A percentile compares a stretch with the other conserved stretches of the same genome.
These are phyloP conservation scores for Candida berthetii DNA, from an alignment of 805 yeast species.

Conservation along the genomic window DNA sequence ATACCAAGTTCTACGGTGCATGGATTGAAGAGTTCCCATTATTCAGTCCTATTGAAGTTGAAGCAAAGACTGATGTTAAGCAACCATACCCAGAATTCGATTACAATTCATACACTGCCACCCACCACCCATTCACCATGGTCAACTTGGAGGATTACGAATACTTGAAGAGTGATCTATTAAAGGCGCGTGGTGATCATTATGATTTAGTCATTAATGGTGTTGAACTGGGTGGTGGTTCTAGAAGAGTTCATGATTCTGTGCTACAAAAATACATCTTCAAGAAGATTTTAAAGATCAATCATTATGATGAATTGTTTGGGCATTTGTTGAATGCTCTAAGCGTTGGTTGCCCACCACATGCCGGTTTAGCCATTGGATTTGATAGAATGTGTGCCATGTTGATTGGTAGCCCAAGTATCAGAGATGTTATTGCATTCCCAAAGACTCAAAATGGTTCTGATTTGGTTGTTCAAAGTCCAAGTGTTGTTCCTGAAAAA, in stretches of 20 bases:
- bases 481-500: conserved; percentile 51
- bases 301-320: conserved; percentile 56
- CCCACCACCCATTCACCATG: conserved; percentile 99
- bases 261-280: conserved; percentile 70
- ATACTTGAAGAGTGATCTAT: conserved; percentile 44
- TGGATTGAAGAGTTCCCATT: conserved; percentile 96
- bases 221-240: conserved; percentile 95
- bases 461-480: conserved; percentile 86
- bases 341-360: conserved; percentile 95
- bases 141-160: conserved; percentile 64
- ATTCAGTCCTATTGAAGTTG: conserved; percentile 65
- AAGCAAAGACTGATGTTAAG: conserved; percentile 8
- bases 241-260: conserved; percentile 89
- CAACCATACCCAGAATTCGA: conserved; percentile 59
- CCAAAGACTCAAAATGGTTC: conserved; percentile 89
- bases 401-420: conserved; percentile 69
- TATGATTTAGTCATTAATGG: conserved; percentile 94
- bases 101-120: conserved; percentile 44
- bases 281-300: conserved; percentile 52
- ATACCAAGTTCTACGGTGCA: conserved; percentile 43
- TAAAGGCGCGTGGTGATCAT: conserved; percentile 78
- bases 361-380: conserved; percentile 95
- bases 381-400: conserved; percentile 91
- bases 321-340: conserved; percentile 84
- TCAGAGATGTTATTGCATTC: conserved; percentile 91